Evolutionary conservation across 1,139 yeast species (phyloP).

Genomic region (Nakaseomyces uthaithaninus): DNA sequence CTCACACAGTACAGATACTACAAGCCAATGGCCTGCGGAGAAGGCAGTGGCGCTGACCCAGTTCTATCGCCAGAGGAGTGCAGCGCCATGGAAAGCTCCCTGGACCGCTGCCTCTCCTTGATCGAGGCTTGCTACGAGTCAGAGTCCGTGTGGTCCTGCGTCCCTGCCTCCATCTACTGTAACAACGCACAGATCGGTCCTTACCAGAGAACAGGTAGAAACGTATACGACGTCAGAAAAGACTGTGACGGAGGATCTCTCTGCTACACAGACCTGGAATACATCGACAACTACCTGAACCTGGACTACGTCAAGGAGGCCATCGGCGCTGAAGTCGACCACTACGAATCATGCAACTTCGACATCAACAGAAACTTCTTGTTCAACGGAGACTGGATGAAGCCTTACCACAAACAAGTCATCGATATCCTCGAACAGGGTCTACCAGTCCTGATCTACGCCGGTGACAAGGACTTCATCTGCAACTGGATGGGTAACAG

Average conservation of each 20-base stretch:
- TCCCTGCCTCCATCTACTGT: constrained; percentile 89
- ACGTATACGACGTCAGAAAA: constrained; percentile 87
- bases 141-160: constrained; percentile 80
- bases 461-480: constrained; percentile 81
- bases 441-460: constrained; percentile 66
- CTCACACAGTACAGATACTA: constrained; percentile 80
- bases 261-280: constrained; percentile 68
- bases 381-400: constrained; percentile 90
- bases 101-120: constrained; percentile 76
- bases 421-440: constrained; percentile 47
- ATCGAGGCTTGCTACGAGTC: constrained; percentile 74
- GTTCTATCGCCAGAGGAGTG: constrained; percentile 70
- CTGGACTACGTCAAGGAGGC: constrained; percentile 62
- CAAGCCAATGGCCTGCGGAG: constrained; percentile 97
- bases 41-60: constrained; percentile 71
- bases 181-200: constrained; percentile 82
- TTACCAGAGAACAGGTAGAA: constrained; percentile 81
- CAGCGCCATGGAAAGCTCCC: constrained; percentile 57
- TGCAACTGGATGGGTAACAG: constrained; percentile 84
- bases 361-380: constrained; percentile 76
- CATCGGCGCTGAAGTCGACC: constrained; percentile 85
- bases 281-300: constrained; percentile 63
- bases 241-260: constrained; percentile 68
- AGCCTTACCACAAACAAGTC: constrained; percentile 63
- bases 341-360: constrained; percentile 76